Evolutionary conservation across 805 yeast genomes (phyloP), one percentile per base, ranked within the genome.

Genomic region (Kluyveromyces nonfermentans): DNA sequence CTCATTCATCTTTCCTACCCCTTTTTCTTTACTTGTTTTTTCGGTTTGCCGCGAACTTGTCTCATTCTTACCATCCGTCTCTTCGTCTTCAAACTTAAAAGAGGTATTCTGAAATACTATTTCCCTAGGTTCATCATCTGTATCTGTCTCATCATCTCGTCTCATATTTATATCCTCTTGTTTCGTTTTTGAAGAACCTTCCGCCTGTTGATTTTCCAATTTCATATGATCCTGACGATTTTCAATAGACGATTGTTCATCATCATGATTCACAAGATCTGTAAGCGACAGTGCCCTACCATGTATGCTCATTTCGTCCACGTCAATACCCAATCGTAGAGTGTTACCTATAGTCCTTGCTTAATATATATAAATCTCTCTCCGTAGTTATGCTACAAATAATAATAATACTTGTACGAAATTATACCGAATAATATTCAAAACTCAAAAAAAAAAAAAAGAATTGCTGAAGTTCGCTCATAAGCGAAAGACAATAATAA

Each of bases 231-330:
- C 35, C 5, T 17, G 28, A 9, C 33, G 7, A 14, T 25, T 25
- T 25, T 14, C 30, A 25, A 10, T 25, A 10, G 30, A 10, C 5
- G 41, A 34, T 20, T 19, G 41, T 4, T 32, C 22, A 22, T 56
- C 59, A 39, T 63, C 67, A 46, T 63, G 65, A 44, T 64, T 62
- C 15, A 64, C 67, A 43, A 64, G 41, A 43, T 64, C 66, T 38
- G 59, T 64, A 36, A 64, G 39, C 1, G 68, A 62, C 25, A 64
- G 44, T 6, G 63, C 65, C 31, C 66, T 55, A 34, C 46, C 50
- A 15, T 45, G 48, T 32, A 44, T 37, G 30, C 38, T 43, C 48
- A 40, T 42, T 19, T 16, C 8, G 7, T 22, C 34, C 9, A 10
- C n/a, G n/a, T n/a, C n/a, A n/a, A n/a, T 6, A 25, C 9, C 30